Conservation (phyloP, 73 alveolate species). For the Blepharisma japonicum region DNA sequence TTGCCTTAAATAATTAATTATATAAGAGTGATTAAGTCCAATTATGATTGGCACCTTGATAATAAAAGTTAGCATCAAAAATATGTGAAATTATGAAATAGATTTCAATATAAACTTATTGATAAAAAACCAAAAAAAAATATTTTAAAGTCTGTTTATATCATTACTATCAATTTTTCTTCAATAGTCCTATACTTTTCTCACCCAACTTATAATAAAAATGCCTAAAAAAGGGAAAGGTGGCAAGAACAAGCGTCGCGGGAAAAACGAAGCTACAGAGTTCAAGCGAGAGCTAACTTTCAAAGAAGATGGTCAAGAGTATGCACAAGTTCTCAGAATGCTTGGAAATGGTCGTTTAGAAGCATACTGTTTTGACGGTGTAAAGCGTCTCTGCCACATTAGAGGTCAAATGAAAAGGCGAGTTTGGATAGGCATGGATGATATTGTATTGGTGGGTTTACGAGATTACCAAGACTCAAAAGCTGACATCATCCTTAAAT, state of each 20-base stretch:
- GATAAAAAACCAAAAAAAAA: too few species aligned
- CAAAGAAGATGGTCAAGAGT: conserved; percentile 97
- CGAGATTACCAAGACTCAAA: conserved; percentile 95
- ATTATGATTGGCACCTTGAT: too few species aligned
- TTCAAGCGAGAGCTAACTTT: conserved; percentile 79
- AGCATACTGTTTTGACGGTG: conserved; percentile 89
- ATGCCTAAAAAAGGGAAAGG: conserved; percentile 98
- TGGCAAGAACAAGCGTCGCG: conserved; percentile 97
- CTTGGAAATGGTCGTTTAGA: conserved; percentile 95
- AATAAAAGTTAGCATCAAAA: too few species aligned
- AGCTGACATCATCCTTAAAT: conserved; percentile 92
- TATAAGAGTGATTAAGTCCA: too few species aligned
- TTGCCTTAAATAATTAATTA: too few species aligned
- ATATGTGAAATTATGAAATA: too few species aligned
- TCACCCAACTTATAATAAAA: background rate
- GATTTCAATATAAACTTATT: too few species aligned
- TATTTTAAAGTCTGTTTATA: too few species aligned
- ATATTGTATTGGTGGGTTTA: conserved; percentile 87
- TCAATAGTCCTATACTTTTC: too few species aligned
- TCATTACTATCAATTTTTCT: too few species aligned
- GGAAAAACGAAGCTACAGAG: conserved; percentile 79
- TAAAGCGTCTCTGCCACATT: conserved; percentile 87
- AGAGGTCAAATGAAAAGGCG: conserved; percentile 94
- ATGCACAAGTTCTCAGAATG: conserved; percentile 78
- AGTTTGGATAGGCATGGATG: conserved; percentile 96